Evolutionary conservation across 1,284 basidiomycete genomes (phyloP).

Genomic region (Ganoderma resinaceum): DNA sequence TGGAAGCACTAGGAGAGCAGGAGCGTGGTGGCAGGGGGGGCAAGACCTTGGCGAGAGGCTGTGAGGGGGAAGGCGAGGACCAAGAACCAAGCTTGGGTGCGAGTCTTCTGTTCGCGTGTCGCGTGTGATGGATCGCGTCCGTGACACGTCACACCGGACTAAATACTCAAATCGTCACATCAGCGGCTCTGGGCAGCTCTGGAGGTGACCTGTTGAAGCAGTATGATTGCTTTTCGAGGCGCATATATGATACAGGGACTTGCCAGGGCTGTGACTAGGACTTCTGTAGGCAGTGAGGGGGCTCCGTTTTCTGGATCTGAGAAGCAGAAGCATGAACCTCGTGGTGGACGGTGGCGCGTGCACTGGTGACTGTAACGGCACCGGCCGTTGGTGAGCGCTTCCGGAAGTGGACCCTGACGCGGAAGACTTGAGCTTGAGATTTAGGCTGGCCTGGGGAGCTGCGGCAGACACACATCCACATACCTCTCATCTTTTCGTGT

Average conservation of each 20-base stretch:
- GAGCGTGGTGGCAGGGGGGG: background rate
- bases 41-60: background rate
- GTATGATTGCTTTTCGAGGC: background rate
- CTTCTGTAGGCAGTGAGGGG: background rate
- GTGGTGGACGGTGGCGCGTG: background rate
- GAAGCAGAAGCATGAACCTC: background rate
- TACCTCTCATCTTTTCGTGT: background rate
- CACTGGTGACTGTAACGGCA: background rate
- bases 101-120: background rate
- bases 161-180: background rate
- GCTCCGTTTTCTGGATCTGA: background rate
- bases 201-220: background rate
- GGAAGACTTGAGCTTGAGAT: background rate
- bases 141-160: slow-evolving; percentile 13
- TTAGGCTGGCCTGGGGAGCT: background rate
- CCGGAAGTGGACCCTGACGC: background rate
- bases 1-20: background rate
- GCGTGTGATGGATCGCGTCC: slow-evolving; percentile 15
- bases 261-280: background rate
- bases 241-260: background rate
- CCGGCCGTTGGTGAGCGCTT: background rate
- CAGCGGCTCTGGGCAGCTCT: background rate
- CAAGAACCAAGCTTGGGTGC: background rate
- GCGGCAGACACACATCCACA: background rate
- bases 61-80: background rate